Evolutionary conservation across 1,284 basidiomycete genomes (phyloP).

Genomic region (Ustilago hordei): DNA sequence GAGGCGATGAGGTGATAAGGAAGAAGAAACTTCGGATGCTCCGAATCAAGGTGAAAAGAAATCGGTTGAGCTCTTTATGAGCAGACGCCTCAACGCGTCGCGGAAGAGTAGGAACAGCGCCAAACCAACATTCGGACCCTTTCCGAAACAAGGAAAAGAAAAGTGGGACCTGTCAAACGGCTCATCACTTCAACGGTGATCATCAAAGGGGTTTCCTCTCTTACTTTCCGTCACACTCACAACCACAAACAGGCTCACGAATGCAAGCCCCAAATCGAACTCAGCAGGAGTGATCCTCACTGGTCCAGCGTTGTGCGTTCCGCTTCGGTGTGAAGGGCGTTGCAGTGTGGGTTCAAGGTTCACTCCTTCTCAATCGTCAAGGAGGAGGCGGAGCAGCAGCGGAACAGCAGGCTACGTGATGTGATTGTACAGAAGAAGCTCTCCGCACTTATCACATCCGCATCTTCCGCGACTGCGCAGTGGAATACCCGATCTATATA

Average conservation of each 20-base stretch:
- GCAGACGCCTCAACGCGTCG: slow-evolving; percentile 15
- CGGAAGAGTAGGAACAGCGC: slow-evolving; percentile 5
- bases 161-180: slow-evolving; percentile 20
- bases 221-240: slow-evolving; percentile 9
- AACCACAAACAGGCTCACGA: not conserved
- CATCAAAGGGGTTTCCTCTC: not conserved
- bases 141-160: not conserved
- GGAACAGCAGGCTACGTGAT: not conserved
- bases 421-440: not conserved
- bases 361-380: not conserved
- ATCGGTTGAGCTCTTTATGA: slow-evolving; percentile 2
- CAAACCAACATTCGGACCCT: slow-evolving; percentile 26
- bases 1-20: not conserved
- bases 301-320: not conserved
- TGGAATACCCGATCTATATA: not conserved
- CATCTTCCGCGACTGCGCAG: not conserved
- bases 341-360: not conserved
- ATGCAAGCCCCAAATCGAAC: too few species aligned
- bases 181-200: slow-evolving; percentile 18
- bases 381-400: not conserved
- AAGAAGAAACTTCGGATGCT: not conserved
- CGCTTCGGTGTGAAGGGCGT: too few species aligned
- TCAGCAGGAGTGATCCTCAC: not conserved
- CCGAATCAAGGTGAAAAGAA: slow-evolving; percentile 2
- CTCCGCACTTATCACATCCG: slow-evolving; percentile 1